A percentile compares a stretch with the other conserved stretches of the same genome.
Evolutionary conservation across 2,329 filamentous ascomycete genomes (phyloP).

Genomic region (Pyrenochaeta sp.): DNA sequence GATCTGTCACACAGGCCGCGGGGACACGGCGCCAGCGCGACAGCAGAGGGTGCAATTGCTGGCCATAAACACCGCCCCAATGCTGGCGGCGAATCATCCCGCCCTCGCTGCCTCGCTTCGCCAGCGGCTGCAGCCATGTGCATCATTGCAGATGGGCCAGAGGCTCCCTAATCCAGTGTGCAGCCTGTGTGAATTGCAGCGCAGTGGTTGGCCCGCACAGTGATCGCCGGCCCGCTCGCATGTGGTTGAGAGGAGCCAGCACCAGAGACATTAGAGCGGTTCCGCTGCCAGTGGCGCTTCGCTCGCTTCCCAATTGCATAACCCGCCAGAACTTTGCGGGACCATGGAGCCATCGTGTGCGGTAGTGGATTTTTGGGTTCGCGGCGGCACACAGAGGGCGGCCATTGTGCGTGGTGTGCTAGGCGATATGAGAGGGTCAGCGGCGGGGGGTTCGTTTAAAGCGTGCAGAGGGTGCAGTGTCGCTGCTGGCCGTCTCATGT

Average conservation of each 20-base stretch:
- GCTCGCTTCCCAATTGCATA: slow-evolving; percentile 21
- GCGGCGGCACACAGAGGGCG: slow-evolving; percentile 15
- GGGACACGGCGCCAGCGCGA: slow-evolving; percentile 8
- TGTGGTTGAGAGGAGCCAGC: slow-evolving; percentile 21
- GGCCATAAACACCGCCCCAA: slow-evolving; percentile 18
- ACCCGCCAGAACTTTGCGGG: slow-evolving; percentile 17
- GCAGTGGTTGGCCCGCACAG: slow-evolving; percentile 15
- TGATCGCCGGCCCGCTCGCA: slow-evolving; percentile 8
- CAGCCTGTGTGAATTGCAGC: slow-evolving; percentile 18
- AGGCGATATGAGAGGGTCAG: slow-evolving; percentile 36
- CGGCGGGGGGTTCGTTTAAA: slow-evolving; percentile 30
- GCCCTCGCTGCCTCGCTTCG: slow-evolving; percentile 23
- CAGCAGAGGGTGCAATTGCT: slow-evolving; percentile 14
- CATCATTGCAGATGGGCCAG: slow-evolving; percentile 16
- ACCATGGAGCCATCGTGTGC: slow-evolving; percentile 20
- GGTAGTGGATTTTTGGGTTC: slow-evolving; percentile 13
- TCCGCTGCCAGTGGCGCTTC: slow-evolving; percentile 25
- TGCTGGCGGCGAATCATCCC: slow-evolving; percentile 26
- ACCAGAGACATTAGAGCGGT: slow-evolving; percentile 31
- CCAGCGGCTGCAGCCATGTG: slow-evolving; percentile 29
- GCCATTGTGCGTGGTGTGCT: slow-evolving; percentile 7
- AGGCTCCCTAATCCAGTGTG: slow-evolving; percentile 25
- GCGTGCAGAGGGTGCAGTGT: slow-evolving; percentile 24
- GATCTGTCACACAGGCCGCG: slow-evolving; percentile 5
- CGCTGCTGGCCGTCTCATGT: slow-evolving; percentile 39